Base-by-base conservation (phyloP, 192 early-diverging fungal species). In the Mortierella claussenii region DNA sequence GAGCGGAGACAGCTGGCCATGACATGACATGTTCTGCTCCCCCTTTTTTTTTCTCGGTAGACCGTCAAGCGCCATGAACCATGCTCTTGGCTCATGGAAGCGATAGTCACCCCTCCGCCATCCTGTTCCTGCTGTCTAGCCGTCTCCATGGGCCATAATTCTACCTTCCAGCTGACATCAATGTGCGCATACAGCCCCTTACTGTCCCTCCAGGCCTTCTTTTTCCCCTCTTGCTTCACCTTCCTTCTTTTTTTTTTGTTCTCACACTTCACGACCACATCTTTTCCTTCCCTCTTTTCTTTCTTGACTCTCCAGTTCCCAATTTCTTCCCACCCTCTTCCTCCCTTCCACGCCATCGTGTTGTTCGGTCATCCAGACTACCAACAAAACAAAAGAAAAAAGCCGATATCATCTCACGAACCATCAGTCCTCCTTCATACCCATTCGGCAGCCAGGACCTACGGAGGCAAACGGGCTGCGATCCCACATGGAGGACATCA, bases 41-140 rank as follows among this genome's bases (percentile, higher is more conserved):
- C 54, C 65, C 45, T 50, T 67, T 67, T 55, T 65, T 55, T 55
- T n/a, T n/a, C n/a, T n/a, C n/a, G n/a, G n/a, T n/a, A n/a, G n/a
- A n/a, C n/a, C n/a, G n/a, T n/a, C n/a, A n/a, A 34, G 33, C 33
- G 23, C 31, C 17, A 43, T 42, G n/a, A 9, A 32, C 5, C 34
- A 55, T 21, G 28, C 37, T 43, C 40, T 6, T 37, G 7, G 18
- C 21, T 34, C 17, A 5, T 34, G 32, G 52, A 31, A 40, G 37
- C 49, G 49, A 51, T 51, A 11, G 49, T 51, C 49, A 51, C 17
- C 49, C 49, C 27, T 23, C 49, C 23, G 21, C 27, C 8, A 9
- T 40, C 37, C 13, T 40, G 7, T 40, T 40, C 37, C 13, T 40
- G 37, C 37, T 40, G 7, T 13, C 37, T 7, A 40, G 7, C 13